Evolutionary conservation across 805 yeast species (phyloP), one percentile per base, ranked within the genome.

Genomic region (Diddensiella transvaalensis): DNA sequence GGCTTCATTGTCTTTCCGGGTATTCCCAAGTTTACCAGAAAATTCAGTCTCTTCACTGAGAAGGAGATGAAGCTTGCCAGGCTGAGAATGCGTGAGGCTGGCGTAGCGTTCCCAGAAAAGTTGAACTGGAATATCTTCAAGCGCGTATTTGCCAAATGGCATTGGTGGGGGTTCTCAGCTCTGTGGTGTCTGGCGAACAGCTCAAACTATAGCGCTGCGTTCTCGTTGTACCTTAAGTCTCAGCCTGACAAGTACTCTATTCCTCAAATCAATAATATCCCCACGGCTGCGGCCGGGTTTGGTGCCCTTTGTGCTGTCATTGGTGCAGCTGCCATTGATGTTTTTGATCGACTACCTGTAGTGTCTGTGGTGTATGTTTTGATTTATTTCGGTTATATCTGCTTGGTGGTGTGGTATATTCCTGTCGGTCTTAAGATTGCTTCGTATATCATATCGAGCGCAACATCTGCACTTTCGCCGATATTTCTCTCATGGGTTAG

Each of bases 401-500:
- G 72, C 3, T 62, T 77, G 41, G 69, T 79, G 0, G 62, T 54
- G 10, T 79, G 82, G 82, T 54, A 74, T 39, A 70, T 78, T 23
- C 76, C 79, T 1, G 60, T 55, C 10, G 76, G 75, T 1, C 68
- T 72, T 32, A 79, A 77, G 78, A 62, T 73, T 6, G 65, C 73
- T 11, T 80, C 76, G 59, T 77, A 71, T 53, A 52, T 77, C 41
- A 60, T 73, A 2, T 78, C 78, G 2, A 59, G 74, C 13, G 79
- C 80, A 6, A 64, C 74, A 0, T 58, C 75, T 2, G 72, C 72
- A 73, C 83, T 80, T 1, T 82, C 76, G 62, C 82, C 82, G 2
- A 70, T 75, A 53, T 75, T 78, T 11, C 78, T 73, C 51, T 67
- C 80, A 2, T 79, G 83, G 84, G 72, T 78, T 32, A 79, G 68